These are phyloP conservation scores for Saturnispora quitensis DNA, from an alignment of 805 yeast species.

Conservation along the genomic window DNA sequence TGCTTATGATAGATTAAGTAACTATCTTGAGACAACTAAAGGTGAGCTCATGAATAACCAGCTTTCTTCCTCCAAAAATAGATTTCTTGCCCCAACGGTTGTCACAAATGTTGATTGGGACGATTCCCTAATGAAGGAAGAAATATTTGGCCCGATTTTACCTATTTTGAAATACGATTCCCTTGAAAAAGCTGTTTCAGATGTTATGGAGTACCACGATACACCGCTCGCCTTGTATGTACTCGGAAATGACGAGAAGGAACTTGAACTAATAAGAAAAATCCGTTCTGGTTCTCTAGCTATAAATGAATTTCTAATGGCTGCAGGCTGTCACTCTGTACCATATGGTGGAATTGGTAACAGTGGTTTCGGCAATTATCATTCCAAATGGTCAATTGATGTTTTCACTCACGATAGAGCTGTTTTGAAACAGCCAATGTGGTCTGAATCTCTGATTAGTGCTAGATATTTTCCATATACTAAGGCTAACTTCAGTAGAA, in stretches of 20 bases:
- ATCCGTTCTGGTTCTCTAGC: slow-evolving; percentile 67
- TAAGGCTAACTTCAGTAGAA: slow-evolving; percentile 19
- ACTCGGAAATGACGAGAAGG: slow-evolving; percentile 41
- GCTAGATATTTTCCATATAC: slow-evolving; percentile 60
- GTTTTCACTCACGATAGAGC: slow-evolving; percentile 72
- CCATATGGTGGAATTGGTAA: slow-evolving; percentile 91
- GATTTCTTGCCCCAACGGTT: slow-evolving; percentile 65
- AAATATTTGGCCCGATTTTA: slow-evolving; percentile 78
- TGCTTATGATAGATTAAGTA: slow-evolving; percentile 39
- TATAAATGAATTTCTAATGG: slow-evolving; percentile 63
- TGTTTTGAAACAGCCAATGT: slow-evolving; percentile 51
- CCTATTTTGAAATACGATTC: slow-evolving; percentile 52
- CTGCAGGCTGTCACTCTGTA: slow-evolving; percentile 50
- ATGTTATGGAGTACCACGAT: slow-evolving; percentile 43
- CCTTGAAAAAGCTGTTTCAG: slow-evolving; percentile 34
- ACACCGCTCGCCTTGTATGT: slow-evolving; percentile 78
- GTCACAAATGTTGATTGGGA: slow-evolving; percentile 50
- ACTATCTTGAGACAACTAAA: slow-evolving; percentile 36
- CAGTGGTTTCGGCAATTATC: slow-evolving; percentile 79
- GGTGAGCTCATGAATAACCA: slow-evolving; percentile 50
- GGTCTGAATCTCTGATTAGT: slow-evolving; percentile 48
- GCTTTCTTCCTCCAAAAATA: slow-evolving; percentile 28
- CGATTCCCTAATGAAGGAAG: slow-evolving; percentile 67
- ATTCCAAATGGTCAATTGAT: slow-evolving; percentile 59
- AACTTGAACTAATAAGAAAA: slow-evolving; percentile 39